These are phyloP conservation scores for Dillenia suffruticosa DNA, from an alignment of 164 flowering plant species.

Conservation along the genomic window DNA sequence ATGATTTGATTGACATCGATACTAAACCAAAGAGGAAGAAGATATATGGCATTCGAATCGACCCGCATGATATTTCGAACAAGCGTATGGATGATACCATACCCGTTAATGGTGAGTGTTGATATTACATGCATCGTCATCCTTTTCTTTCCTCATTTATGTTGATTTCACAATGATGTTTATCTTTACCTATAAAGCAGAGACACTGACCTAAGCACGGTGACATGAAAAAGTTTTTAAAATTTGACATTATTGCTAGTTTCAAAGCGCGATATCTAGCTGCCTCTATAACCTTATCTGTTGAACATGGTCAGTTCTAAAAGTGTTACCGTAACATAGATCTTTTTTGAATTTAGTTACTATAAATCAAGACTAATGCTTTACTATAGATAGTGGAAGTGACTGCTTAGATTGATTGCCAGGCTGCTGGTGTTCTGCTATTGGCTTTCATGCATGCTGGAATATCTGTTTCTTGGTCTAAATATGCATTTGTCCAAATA, in stretches of 20 bases:
- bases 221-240: neutral
- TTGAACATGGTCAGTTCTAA: too few species aligned
- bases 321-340: too few species aligned
- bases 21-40: conserved; percentile 46
- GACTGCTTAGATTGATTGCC: too few species aligned
- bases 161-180: neutral
- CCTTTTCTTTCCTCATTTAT: neutral
- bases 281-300: too few species aligned
- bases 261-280: neutral
- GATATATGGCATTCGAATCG: conserved; percentile 43
- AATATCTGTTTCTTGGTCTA: too few species aligned
- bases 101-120: conserved; percentile 38
- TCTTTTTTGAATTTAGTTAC: too few species aligned
- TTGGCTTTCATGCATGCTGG: too few species aligned
- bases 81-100: conserved; percentile 70
- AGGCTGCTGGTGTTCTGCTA: too few species aligned
- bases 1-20: conserved; percentile 25
- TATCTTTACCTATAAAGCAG: neutral
- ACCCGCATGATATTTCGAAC: conserved; percentile 74
- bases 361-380: too few species aligned
- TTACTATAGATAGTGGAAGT: too few species aligned
- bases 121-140: neutral
- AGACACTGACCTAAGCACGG: neutral
- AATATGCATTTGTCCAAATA: too few species aligned
- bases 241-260: neutral